Base-by-base conservation (phyloP, 257 asterid species). In the Dorcoceras hygrometricum region DNA sequence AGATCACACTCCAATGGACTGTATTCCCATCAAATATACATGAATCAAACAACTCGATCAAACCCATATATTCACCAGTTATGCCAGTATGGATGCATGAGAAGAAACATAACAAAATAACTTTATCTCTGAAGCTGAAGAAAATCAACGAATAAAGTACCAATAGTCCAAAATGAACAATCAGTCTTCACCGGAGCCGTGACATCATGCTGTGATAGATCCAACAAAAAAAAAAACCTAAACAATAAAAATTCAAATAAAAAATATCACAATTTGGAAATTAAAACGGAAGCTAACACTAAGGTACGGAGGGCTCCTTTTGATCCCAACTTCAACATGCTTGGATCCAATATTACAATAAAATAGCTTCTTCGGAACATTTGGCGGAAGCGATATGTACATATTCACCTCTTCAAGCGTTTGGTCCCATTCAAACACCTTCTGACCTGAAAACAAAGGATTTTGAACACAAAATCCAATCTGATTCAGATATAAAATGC, bases 381-480 rank as follows among this genome's bases (percentile, higher is more conserved):
- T 78, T 23, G 84, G 80, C 14, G 98, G 99, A 58, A 90, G 93
- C 7, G 73, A 79, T 63, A 94, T 87, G 87, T 90, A 94, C 77
- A 94, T 87, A 72, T 94, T 94, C 80, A 88, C 95, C 77, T 94
- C 99, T 64, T 94, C 99, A 72, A 94, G 82, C 56, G 96, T 94
- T 76, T 94, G 99, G 68, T 94, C 99, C 99, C 99, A 94, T 29
- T 94, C 96, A 26, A 94, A 94, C 67, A 94, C 96, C 81, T 89
- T 89, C 84, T 88, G 88, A 62, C 95, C 99, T 90, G 79, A 76
- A 57, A 74, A 46, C 36, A 53, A 61, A 73, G 56, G 57, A 23
- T 67, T 62, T 56, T 9, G 50, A 26, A 11, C 27, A 64, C 50
- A 23, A 57, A 20, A 61, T 31, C 59, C 58, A 32, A 31, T 69